Conservation (phyloP, 2,329 filamentous ascomycete genomes). For the Aspergillus sp. region DNA sequence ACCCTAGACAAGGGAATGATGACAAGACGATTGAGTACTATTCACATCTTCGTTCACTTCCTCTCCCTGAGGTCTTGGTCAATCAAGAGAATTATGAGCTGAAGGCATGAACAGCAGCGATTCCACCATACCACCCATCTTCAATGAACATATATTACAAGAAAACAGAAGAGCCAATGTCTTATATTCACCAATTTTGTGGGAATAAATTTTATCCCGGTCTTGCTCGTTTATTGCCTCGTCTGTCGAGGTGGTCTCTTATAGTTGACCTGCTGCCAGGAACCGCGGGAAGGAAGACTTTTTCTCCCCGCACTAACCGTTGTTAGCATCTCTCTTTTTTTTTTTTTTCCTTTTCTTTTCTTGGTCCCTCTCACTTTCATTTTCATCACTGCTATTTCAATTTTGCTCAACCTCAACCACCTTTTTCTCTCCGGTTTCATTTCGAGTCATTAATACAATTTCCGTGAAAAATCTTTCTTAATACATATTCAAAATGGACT, state of each 20-base stretch:
- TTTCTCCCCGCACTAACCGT: conserved; percentile 5
- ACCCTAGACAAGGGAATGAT: background rate
- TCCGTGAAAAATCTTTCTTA: background rate
- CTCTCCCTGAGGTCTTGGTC: too few relatives aligned
- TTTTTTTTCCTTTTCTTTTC: conserved; percentile 1
- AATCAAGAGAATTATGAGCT: too few relatives aligned
- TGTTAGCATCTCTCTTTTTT: conserved; percentile 8
- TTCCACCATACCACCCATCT: too few relatives aligned
- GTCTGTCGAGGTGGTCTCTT: background rate
- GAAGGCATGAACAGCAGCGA: too few relatives aligned
- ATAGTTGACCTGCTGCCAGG: conserved; percentile 2
- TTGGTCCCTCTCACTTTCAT: background rate
- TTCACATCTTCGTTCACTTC: too few relatives aligned
- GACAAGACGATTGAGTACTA: too few relatives aligned
- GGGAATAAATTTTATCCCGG: background rate
- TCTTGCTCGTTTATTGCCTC: background rate
- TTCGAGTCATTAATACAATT: background rate
- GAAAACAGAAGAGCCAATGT: too few relatives aligned
- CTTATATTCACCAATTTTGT: too few relatives aligned
- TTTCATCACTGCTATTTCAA: conserved; percentile 1
- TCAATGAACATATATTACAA: too few relatives aligned
- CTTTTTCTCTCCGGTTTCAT: background rate
- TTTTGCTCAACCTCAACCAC: conserved; percentile 7
- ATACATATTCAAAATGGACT: conserved; percentile 40
- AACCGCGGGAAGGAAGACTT: background rate